These are phyloP conservation scores for Penicillium paradoxum DNA, from an alignment of 495 filamentous ascomycete species.

Conservation along the genomic window DNA sequence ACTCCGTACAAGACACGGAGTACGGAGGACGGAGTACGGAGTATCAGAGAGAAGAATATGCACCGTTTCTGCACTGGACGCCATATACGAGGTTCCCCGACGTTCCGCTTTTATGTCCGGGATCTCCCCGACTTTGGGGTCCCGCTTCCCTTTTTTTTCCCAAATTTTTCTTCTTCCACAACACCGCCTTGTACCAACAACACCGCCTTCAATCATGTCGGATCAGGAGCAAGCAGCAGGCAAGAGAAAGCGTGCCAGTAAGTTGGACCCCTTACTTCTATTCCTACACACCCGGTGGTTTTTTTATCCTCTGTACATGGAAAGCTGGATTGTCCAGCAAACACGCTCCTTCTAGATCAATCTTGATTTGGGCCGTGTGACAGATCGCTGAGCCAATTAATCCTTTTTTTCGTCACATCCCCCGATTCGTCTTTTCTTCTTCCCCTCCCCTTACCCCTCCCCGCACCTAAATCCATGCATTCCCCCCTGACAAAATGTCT, in stretches of 20 bases:
- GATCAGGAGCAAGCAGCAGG: conserved; percentile 38
- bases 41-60: no score
- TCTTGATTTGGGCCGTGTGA: neutral
- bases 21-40: no score
- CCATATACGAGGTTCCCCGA: no score
- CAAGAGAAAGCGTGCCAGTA: conserved; percentile 49
- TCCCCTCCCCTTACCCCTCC: neutral
- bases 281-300: neutral
- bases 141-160: neutral
- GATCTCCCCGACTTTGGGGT: neutral
- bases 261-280: conserved; percentile 5
- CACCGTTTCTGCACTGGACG: neutral
- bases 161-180: neutral
- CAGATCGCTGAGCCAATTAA: conserved; percentile 1
- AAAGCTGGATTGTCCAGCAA: neutral
- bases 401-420: neutral
- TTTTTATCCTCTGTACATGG: neutral
- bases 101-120: neutral
- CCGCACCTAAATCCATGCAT: neutral
- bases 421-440: neutral
- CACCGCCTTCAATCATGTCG: conserved; percentile 28
- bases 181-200: conserved; percentile 5
- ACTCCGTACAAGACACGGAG: no score
- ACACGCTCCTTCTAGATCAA: neutral
- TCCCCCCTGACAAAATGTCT: conserved; percentile 15